Evolutionary conservation across 371 early-diverging fungal genomes (phyloP).

Genomic region (Nosema granulosis): DNA sequence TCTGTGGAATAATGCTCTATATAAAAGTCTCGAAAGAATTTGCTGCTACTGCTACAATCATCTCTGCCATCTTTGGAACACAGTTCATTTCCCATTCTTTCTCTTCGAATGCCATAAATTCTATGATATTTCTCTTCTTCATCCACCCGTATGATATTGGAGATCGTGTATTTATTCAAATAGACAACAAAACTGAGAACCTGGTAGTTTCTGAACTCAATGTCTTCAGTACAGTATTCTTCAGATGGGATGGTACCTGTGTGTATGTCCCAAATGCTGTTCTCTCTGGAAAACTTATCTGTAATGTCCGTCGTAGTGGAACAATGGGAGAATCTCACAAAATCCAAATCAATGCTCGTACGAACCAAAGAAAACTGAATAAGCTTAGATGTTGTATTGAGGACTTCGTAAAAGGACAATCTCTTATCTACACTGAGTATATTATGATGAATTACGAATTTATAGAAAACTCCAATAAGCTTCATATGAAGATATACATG

Average conservation of each 20-base stretch:
- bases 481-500: conserved; percentile 65
- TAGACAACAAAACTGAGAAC: conserved; percentile 63
- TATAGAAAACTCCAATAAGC: conserved; percentile 66
- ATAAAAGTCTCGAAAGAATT: conserved; percentile 44
- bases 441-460: conserved; percentile 66
- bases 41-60: conserved; percentile 40
- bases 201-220: conserved; percentile 67
- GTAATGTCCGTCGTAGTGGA: conserved; percentile 65
- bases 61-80: conserved; percentile 66
- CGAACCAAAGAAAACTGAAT: conserved; percentile 56
- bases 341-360: conserved; percentile 63
- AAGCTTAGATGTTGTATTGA: conserved; percentile 57
- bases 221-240: conserved; percentile 67
- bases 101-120: conserved; percentile 61
- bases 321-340: conserved; percentile 63
- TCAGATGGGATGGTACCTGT: conserved; percentile 66
- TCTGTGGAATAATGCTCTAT: conserved; percentile 42
- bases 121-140: conserved; percentile 66
- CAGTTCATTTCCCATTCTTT: conserved; percentile 62
- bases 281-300: conserved; percentile 58
- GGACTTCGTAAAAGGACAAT: conserved; percentile 60
- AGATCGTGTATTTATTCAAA: conserved; percentile 64
- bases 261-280: conserved; percentile 65
- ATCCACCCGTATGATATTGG: conserved; percentile 68
- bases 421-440: conserved; percentile 63